Percentiles rank a stretch among this genome's conserved stretches.
phyloP scores from a whole-genome alignment of 2,329 filamentous ascomycete species.

The Ophidiomyces ophidiicola region DNA sequence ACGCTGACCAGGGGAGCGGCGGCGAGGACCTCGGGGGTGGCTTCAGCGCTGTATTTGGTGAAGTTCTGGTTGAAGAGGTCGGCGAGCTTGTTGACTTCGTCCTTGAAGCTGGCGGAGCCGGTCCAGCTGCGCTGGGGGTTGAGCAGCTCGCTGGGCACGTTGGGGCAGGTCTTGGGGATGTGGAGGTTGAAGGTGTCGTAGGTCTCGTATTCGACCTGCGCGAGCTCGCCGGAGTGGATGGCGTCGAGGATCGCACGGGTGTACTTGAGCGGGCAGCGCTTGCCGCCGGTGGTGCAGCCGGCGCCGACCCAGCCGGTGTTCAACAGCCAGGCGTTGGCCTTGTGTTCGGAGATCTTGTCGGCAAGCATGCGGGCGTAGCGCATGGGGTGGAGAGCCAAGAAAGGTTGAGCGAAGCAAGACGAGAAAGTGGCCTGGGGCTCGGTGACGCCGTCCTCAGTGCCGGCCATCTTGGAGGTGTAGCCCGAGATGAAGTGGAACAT shows the following conservation, averaged over 20 bases:
- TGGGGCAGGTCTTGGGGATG: constrained; percentile 83
- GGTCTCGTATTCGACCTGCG: constrained; percentile 81
- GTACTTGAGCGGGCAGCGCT: constrained; percentile 97
- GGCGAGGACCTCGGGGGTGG: constrained; percentile 63
- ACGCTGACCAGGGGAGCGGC: constrained; percentile 30
- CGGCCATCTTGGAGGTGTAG: constrained; percentile 99
- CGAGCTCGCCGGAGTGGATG: constrained; percentile 93
- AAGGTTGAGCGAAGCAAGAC: constrained; percentile 97
- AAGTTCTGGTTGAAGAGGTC: constrained; percentile 93
- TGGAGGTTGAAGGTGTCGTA: constrained; percentile 95
- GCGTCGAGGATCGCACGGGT: constrained; percentile 95
- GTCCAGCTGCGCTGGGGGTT: constrained; percentile 94
- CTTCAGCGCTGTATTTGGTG: constrained; percentile 81
- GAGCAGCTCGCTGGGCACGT: constrained; percentile 80
- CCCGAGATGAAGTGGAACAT: constrained; percentile 99
- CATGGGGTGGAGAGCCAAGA: constrained; percentile 98
- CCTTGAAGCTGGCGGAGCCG: constrained; percentile 65
- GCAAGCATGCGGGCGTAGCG: constrained; percentile 97
- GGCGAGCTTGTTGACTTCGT: constrained; percentile 82
- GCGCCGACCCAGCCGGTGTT: constrained; percentile 98
- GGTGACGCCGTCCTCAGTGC: constrained; percentile 90
- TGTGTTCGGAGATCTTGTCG: constrained; percentile 92
- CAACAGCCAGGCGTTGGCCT: constrained; percentile 93
- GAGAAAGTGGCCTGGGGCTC: constrained; percentile 99
- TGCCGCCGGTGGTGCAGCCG: constrained; percentile 78